Evolutionary conservation across 1,139 yeast species (phyloP).

Genomic region (Candida sanyaensis): DNA sequence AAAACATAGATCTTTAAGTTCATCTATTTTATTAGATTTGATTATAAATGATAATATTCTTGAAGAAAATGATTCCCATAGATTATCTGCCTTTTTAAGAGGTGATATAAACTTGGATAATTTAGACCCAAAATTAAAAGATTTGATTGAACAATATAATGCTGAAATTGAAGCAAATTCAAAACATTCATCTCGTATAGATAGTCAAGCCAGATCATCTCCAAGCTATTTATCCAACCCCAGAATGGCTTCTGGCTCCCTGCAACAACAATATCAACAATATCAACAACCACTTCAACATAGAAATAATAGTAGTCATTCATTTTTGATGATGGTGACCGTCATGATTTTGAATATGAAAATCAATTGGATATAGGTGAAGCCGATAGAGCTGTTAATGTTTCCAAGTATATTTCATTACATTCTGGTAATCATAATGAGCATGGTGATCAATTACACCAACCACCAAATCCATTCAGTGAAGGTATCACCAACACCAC

Average conservation of each 20-base stretch:
- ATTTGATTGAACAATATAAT: conserved; percentile 41
- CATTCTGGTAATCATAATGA: conserved; percentile 9
- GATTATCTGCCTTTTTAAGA: conserved; percentile 49
- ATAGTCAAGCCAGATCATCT: conserved; percentile 11
- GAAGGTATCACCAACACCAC: conserved; percentile 1
- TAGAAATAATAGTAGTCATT: conserved; percentile 29
- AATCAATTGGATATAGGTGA: conserved; percentile 25
- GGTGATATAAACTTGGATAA: conserved; percentile 46
- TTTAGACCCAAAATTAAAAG: conserved; percentile 44
- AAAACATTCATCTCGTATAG: conserved; percentile 8
- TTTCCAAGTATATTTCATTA: conserved; percentile 21
- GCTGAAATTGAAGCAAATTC: conserved; percentile 19
- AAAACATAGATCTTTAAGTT: conserved; percentile 42
- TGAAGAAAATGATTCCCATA: conserved; percentile 47
- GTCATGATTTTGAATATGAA: conserved; percentile 18
- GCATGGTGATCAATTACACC: background rate
- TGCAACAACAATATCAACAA: conserved; percentile 2
- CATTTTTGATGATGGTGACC: conserved; percentile 19
- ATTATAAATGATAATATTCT: conserved; percentile 47
- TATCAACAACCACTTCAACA: conserved; percentile 12
- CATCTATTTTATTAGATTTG: conserved; percentile 46
- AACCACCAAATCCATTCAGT: conserved; percentile 8
- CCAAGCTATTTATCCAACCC: conserved; percentile 12
- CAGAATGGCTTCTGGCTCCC: conserved; percentile 6
- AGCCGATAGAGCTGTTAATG: conserved; percentile 16